Conservation (phyloP, 2,329 filamentous ascomycete species). For the Gliomastix tumulicola region DNA sequence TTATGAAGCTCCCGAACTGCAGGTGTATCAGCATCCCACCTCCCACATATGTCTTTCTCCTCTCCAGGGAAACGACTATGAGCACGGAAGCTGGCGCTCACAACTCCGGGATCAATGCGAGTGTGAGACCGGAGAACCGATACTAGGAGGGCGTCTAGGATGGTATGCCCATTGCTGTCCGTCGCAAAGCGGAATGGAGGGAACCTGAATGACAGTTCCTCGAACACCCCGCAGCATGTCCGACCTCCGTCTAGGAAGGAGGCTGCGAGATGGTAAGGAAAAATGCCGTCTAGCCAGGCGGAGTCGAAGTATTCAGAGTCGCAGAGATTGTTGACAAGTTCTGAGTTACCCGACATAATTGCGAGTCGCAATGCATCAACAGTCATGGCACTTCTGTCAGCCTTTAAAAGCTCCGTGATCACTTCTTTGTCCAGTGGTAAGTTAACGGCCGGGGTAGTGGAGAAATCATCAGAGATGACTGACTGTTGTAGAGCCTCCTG, state of each 20-base stretch:
- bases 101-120: neutral
- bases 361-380: neutral
- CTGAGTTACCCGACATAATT: neutral
- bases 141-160: neutral
- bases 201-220: neutral
- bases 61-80: neutral
- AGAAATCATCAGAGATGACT: neutral
- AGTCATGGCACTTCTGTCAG: neutral
- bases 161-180: neutral
- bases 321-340: neutral
- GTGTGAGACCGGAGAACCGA: neutral
- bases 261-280: neutral
- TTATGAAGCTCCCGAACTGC: neutral
- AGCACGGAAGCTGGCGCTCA: neutral
- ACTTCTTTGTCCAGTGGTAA: neutral
- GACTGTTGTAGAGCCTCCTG: neutral
- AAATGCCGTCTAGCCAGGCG: neutral
- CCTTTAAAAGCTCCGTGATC: neutral
- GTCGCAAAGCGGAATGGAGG: neutral
- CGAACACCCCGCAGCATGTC: neutral
- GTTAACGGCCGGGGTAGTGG: neutral
- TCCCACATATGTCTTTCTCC: neutral
- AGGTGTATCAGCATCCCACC: neutral
- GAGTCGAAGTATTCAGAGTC: accelerated
- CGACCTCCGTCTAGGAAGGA: neutral